Percentiles rank a stretch among this genome's conserved stretches.
These are phyloP conservation scores for Cercospora berteroae DNA, from an alignment of 2,329 filamentous ascomycete genomes.

Conservation along the genomic window DNA sequence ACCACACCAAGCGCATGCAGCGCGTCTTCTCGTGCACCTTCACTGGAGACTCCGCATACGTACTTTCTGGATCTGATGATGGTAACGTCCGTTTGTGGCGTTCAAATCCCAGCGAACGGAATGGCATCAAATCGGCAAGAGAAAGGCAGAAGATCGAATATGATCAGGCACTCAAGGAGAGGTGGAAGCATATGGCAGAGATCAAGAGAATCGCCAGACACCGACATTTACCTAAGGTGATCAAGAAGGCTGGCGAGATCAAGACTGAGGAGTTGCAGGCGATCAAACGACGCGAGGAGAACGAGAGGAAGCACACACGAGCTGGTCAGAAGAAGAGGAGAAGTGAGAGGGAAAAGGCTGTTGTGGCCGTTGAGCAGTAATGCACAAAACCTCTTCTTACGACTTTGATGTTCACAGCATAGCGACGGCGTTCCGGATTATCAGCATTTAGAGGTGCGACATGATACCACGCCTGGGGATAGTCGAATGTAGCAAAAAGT, in stretches of 20 bases:
- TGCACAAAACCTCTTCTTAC: background rate
- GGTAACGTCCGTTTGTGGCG: constrained; percentile 91
- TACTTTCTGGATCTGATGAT: constrained; percentile 89
- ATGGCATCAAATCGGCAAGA: constrained; percentile 79
- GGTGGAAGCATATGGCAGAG: constrained; percentile 95
- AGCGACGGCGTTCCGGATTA: constrained; percentile 18
- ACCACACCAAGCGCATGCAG: constrained; percentile 98
- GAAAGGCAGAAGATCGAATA: constrained; percentile 90
- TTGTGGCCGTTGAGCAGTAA: constrained; percentile 66
- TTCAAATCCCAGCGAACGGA: constrained; percentile 75
- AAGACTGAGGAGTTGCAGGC: constrained; percentile 84
- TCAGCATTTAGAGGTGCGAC: constrained; percentile 4
- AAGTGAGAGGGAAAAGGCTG: constrained; percentile 88
- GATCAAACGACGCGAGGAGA: constrained; percentile 89
- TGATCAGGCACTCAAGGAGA: constrained; percentile 75
- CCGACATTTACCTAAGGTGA: constrained; percentile 83
- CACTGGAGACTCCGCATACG: constrained; percentile 84
- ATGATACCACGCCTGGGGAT: constrained; percentile 9
- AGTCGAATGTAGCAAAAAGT: background rate
- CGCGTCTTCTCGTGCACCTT: constrained; percentile 81
- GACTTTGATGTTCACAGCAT: constrained; percentile 4
- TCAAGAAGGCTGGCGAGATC: constrained; percentile 95
- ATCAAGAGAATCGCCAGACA: constrained; percentile 87
- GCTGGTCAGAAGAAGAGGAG: constrained; percentile 72
- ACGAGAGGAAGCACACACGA: constrained; percentile 85